These are phyloP conservation scores for Chlamydomonas sp. DNA, from an alignment of 139 green algal species.

Conservation along the genomic window DNA sequence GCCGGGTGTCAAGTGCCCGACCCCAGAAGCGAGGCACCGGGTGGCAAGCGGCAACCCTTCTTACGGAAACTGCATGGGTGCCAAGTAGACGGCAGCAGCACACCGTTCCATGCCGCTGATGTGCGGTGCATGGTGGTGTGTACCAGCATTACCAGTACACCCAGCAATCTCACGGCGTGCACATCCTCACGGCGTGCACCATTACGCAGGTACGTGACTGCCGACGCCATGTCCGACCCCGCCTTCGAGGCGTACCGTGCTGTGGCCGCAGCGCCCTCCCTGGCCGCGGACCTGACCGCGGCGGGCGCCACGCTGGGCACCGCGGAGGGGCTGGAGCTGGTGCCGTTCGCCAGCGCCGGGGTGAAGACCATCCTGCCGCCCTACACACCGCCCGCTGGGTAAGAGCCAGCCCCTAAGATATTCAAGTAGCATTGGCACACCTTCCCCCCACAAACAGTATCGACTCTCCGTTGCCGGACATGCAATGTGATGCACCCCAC, in stretches of 20 bases:
- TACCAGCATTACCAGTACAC: too few relatives aligned
- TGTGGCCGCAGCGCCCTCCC: neutral
- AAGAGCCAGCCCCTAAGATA: neutral
- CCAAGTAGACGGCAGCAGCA: too few relatives aligned
- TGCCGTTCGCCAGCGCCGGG: neutral
- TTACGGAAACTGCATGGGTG: too few relatives aligned
- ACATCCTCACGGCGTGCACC: too few relatives aligned
- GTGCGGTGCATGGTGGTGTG: too few relatives aligned
- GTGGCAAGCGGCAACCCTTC: too few relatives aligned
- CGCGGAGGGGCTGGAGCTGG: conserved; percentile 3
- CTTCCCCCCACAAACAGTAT: neutral
- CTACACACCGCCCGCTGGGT: conserved; percentile 18
- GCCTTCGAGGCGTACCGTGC: conserved; percentile 40
- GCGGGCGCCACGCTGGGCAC: conserved; percentile 7
- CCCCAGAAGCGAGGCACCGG: too few relatives aligned
- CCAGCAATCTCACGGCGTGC: too few relatives aligned
- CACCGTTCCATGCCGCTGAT: too few relatives aligned
- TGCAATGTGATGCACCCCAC: too few relatives aligned
- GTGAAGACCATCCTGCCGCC: neutral
- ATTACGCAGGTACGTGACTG: conserved; percentile 24
- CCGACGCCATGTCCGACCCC: conserved; percentile 25
- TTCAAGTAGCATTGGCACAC: neutral
- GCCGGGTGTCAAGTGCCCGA: too few relatives aligned
- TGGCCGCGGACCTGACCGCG: neutral
- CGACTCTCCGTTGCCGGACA: too few relatives aligned